Percentiles rank a stretch among this genome's conserved stretches.
Evolutionary conservation across 306 rosid species (phyloP).

Genomic region (Psophocarpus tetragonolobus): DNA sequence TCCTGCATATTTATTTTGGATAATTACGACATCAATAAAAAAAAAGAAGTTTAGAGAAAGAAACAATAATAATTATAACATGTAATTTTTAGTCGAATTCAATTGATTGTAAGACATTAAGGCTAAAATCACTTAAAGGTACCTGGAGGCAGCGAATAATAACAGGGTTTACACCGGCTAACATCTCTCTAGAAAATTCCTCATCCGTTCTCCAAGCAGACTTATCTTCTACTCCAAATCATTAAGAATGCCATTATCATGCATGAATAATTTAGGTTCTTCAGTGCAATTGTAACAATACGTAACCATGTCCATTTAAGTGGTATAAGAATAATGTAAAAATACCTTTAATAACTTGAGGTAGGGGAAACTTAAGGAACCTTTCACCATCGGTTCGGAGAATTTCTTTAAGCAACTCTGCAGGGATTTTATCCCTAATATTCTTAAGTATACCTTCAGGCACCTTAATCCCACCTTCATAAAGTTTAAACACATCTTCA

Average conservation of each 20-base stretch:
- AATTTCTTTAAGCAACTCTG: constrained; percentile 68
- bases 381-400: constrained; percentile 66
- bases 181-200: constrained; percentile 88
- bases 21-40: too few species aligned
- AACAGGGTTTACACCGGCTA: constrained; percentile 84
- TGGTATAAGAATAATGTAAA: background rate
- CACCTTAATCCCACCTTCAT: constrained; percentile 69
- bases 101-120: background rate
- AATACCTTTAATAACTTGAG: constrained; percentile 83
- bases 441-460: constrained; percentile 48
- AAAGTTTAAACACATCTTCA: constrained; percentile 62
- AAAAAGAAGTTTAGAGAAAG: background rate
- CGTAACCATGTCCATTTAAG: background rate
- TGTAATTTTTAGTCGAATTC: background rate
- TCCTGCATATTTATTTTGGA: constrained; percentile 50
- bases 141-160: constrained; percentile 63
- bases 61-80: background rate
- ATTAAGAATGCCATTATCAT: constrained; percentile 26
- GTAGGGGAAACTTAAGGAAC: constrained; percentile 60
- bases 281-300: background rate
- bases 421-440: constrained; percentile 53
- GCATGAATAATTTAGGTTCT: background rate
- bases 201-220: constrained; percentile 86
- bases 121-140: constrained; percentile 28
- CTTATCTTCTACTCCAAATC: constrained; percentile 60